Evolutionary conservation across 1,284 basidiomycete species (phyloP).

Genomic region (Coniferiporia sulphurascens): DNA sequence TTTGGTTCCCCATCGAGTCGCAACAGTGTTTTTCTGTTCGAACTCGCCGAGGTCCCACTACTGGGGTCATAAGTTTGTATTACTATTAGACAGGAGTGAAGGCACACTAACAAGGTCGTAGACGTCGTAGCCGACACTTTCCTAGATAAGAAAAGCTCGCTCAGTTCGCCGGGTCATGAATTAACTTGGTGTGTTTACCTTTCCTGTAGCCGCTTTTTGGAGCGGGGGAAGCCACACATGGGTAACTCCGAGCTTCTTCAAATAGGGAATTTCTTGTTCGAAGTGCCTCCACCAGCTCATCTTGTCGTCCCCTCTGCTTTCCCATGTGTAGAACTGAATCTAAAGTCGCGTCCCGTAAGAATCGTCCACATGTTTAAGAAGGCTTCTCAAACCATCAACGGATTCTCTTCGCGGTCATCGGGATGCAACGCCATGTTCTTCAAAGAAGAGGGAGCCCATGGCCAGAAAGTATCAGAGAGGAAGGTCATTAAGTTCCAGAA

Average conservation of each 20-base stretch:
- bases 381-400: conserved; percentile 50
- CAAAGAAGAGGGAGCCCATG: conserved; percentile 38
- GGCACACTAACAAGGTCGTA: conserved; percentile 61
- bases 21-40: conserved; percentile 72
- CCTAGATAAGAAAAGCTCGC: conserved; percentile 31
- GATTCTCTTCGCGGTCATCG: conserved; percentile 42
- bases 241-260: conserved; percentile 80
- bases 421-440: conserved; percentile 53
- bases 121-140: conserved; percentile 72
- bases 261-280: conserved; percentile 59
- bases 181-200: conserved; percentile 34
- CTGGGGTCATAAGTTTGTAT: background rate
- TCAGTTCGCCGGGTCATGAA: background rate
- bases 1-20: conserved; percentile 90
- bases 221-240: conserved; percentile 78
- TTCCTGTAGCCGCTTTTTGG: conserved; percentile 59
- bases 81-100: background rate
- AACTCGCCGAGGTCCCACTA: conserved; percentile 94
- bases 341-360: conserved; percentile 26
- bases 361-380: background rate
- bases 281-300: conserved; percentile 86
- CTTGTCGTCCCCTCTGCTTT: conserved; percentile 44
- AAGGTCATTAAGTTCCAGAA: conserved; percentile 22
- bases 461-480: conserved; percentile 22
- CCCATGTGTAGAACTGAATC: conserved; percentile 86